Evolutionary conservation across 2,329 filamentous ascomycete genomes (phyloP).

Genomic region (Huntiella abstrusa): DNA sequence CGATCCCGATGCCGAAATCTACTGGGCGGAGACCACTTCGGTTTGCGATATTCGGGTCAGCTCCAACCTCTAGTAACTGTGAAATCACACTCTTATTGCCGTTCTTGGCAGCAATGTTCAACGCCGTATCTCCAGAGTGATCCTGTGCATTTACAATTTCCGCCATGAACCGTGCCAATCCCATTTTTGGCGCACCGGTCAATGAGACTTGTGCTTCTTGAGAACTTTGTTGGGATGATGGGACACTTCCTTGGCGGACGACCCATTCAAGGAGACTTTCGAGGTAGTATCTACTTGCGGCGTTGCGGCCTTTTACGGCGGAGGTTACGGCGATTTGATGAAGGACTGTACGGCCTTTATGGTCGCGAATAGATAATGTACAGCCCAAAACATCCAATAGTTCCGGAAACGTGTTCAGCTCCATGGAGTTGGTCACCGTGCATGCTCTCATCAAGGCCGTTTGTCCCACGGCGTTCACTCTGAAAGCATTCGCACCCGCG

Average conservation of each 20-base stretch:
- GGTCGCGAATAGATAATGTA: conserved; percentile 78
- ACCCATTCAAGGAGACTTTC: conserved; percentile 90
- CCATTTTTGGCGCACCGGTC: conserved; percentile 45
- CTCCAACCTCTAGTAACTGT: conserved; percentile 88
- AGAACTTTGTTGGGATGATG: conserved; percentile 21
- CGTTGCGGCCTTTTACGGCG: conserved; percentile 79
- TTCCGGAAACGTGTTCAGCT: conserved; percentile 77
- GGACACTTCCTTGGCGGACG: conserved; percentile 59
- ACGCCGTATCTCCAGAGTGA: conserved; percentile 79
- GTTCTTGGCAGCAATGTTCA: conserved; percentile 85
- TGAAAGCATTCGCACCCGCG: conserved; percentile 69
- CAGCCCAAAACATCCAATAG: conserved; percentile 74
- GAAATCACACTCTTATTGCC: conserved; percentile 89
- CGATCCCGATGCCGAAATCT: conserved; percentile 74
- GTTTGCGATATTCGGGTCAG: conserved; percentile 82
- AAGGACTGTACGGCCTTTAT: conserved; percentile 75
- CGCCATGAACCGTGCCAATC: conserved; percentile 80
- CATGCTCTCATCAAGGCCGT: conserved; percentile 87
- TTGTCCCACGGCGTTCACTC: conserved; percentile 77
- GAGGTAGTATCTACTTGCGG: conserved; percentile 87
- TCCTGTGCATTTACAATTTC: conserved; percentile 95
- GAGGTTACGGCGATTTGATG: conserved; percentile 95
- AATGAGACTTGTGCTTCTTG: conserved; percentile 19
- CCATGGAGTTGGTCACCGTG: conserved; percentile 83
- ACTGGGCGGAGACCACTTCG: conserved; percentile 70